Conservation (phyloP, 495 filamentous ascomycete genomes). For the Talaromyces proteolyticus region DNA sequence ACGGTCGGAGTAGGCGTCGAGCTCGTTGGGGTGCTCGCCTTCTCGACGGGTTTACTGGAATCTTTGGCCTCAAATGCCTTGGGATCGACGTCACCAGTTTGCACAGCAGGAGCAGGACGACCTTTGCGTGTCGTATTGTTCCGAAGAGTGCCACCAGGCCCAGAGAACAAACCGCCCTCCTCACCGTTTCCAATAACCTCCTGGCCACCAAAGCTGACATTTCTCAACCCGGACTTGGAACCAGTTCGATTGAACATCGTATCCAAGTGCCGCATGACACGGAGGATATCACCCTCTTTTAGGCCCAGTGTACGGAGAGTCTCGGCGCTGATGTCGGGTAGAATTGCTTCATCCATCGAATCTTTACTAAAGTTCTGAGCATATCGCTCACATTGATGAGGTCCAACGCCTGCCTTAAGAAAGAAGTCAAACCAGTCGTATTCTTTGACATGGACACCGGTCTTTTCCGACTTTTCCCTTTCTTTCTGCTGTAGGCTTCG, state of each 20-base stretch:
- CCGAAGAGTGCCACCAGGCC: conserved; percentile 76
- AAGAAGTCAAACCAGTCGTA: conserved; percentile 99
- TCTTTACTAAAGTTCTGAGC: conserved; percentile 81
- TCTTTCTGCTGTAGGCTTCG: conserved; percentile 25
- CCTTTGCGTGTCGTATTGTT: conserved; percentile 92
- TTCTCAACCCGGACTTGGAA: conserved; percentile 51
- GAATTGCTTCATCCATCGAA: conserved; percentile 88
- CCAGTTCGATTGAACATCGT: conserved; percentile 65
- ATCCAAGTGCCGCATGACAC: conserved; percentile 87
- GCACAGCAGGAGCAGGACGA: conserved; percentile 75
- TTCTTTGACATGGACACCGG: conserved; percentile 58
- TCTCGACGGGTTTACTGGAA: conserved; percentile 35
- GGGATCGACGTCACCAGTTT: conserved; percentile 76
- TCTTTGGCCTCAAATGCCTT: conserved; percentile 61
- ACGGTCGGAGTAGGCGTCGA: conserved; percentile 43
- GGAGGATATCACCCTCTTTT: conserved; percentile 93
- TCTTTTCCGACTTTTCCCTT: conserved; percentile 29
- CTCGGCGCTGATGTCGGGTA: conserved; percentile 79
- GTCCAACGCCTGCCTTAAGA: conserved; percentile 80
- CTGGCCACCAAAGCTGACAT: conserved; percentile 55
- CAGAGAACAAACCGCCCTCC: conserved; percentile 78
- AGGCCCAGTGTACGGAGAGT: conserved; percentile 80
- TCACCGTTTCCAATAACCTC: conserved; percentile 44
- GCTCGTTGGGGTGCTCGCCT: conserved; percentile 23
- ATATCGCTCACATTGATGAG: conserved; percentile 90